Percentiles rank a stretch among this genome's conserved stretches.
These are phyloP conservation scores for Phlebopus sp. DNA, from an alignment of 1,284 basidiomycete species.

Conservation along the genomic window DNA sequence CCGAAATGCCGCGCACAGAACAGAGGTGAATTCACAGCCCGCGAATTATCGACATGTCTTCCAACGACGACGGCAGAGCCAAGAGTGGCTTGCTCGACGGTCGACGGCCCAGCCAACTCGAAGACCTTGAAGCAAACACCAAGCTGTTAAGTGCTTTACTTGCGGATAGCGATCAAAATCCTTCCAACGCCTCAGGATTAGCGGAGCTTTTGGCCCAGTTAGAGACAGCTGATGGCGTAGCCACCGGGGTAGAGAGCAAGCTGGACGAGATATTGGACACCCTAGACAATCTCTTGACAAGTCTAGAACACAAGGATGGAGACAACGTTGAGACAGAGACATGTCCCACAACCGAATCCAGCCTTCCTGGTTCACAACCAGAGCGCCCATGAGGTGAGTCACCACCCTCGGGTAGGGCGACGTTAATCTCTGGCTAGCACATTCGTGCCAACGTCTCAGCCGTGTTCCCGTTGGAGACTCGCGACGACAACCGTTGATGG, in stretches of 20 bases:
- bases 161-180: constrained; percentile 31
- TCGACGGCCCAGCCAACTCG: constrained; percentile 2
- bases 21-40: constrained; percentile 14
- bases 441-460: no score
- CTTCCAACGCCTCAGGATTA: constrained; percentile 38
- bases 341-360: background rate
- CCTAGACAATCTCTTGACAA: constrained; percentile 51
- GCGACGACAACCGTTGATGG: no score
- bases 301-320: constrained; percentile 34
- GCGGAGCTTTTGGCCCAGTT: constrained; percentile 49
- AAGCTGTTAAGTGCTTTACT: constrained; percentile 36
- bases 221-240: constrained; percentile 52
- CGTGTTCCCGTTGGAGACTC: no score
- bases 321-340: constrained; percentile 1
- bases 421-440: no score
- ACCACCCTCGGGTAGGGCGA: background rate
- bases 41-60: constrained; percentile 25
- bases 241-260: constrained; percentile 53
- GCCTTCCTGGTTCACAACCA: background rate
- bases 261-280: constrained; percentile 56
- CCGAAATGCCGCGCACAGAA: constrained; percentile 27
- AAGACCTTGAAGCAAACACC: constrained; percentile 34
- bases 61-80: constrained; percentile 12
- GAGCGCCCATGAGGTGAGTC: constrained; percentile 17
- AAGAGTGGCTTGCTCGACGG: background rate